Evolutionary conservation across 441 rosid genomes (phyloP).

Genomic region (Mallotus repandus): DNA sequence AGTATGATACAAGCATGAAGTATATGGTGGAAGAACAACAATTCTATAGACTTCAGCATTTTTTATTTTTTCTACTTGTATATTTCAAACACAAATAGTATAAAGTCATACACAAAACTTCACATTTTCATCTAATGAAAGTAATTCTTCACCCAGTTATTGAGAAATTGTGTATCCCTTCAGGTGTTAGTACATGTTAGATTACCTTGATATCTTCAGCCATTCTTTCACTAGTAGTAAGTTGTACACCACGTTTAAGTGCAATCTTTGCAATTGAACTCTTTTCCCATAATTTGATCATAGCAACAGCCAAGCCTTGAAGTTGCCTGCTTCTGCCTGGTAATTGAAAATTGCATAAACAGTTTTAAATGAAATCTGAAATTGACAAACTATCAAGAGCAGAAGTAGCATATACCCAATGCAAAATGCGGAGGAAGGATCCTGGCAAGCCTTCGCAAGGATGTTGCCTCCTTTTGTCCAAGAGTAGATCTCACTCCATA

Average conservation of each 20-base stretch:
- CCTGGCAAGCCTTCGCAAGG: slow-evolving; percentile 80
- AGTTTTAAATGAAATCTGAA: slow-evolving; percentile 15
- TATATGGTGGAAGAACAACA: no score
- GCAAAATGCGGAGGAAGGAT: slow-evolving; percentile 93
- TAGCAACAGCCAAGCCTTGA: slow-evolving; percentile 84
- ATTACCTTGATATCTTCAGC: slow-evolving; percentile 92
- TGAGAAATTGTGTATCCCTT: neutral
- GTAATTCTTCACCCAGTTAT: neutral
- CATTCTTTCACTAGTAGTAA: slow-evolving; percentile 97
- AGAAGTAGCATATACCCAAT: slow-evolving; percentile 57
- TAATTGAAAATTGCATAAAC: slow-evolving; percentile 23
- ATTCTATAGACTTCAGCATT: no score
- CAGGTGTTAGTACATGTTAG: neutral
- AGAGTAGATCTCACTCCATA: slow-evolving; percentile 75
- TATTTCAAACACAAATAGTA: neutral
- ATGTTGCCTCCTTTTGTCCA: slow-evolving; percentile 64
- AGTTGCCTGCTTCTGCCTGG: slow-evolving; percentile 87
- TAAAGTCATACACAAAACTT: neutral
- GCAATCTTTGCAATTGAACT: slow-evolving; percentile 85
- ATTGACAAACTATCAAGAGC: slow-evolving; percentile 18
- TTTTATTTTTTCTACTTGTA: neutral
- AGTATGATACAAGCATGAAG: neutral
- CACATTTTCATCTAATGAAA: neutral
- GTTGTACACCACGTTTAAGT: slow-evolving; percentile 86
- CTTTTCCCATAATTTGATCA: slow-evolving; percentile 78